Conservation (phyloP, 352 stramenopile genomes). For the Phytopythium cucurbitacearum region DNA sequence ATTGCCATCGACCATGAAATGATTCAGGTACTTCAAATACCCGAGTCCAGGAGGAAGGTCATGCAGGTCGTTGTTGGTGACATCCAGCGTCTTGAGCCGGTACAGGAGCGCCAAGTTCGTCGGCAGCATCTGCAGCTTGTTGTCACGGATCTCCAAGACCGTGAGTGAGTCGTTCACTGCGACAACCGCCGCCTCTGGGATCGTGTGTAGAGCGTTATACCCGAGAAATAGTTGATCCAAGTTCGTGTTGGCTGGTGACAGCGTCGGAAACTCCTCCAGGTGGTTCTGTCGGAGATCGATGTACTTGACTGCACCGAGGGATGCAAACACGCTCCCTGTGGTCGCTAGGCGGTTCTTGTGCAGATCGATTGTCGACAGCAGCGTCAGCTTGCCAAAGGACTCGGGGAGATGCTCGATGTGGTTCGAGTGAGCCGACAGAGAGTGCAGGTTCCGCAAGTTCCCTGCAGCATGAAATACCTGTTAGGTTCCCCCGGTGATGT, state of each 20-base stretch:
- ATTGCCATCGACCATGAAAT: constrained; percentile 75
- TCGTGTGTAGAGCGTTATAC: constrained; percentile 49
- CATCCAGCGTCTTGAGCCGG: constrained; percentile 73
- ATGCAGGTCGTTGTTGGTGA: constrained; percentile 81
- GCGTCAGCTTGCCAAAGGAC: constrained; percentile 38
- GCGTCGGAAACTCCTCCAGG: constrained; percentile 46
- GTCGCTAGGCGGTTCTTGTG: constrained; percentile 65
- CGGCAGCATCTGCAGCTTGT: constrained; percentile 60
- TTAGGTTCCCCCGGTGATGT: not conserved
- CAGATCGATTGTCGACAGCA: constrained; percentile 55
- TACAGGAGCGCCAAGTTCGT: constrained; percentile 58
- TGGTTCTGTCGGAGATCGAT: constrained; percentile 78
- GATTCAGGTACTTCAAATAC: constrained; percentile 73
- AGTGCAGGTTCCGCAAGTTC: constrained; percentile 40
- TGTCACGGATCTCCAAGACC: constrained; percentile 75
- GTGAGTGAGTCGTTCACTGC: constrained; percentile 61
- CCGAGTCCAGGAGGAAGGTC: constrained; percentile 66
- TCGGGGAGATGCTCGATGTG: constrained; percentile 44
- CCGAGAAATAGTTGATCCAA: constrained; percentile 78
- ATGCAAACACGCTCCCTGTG: constrained; percentile 25
- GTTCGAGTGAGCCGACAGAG: constrained; percentile 59
- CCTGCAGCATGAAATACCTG: constrained; percentile 8
- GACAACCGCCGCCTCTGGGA: constrained; percentile 44
- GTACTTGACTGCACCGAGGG: constrained; percentile 37
- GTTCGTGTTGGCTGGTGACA: constrained; percentile 31